Base-by-base conservation (phyloP, 306 rosid genomes). In the Trichosanthes truncata region DNA sequence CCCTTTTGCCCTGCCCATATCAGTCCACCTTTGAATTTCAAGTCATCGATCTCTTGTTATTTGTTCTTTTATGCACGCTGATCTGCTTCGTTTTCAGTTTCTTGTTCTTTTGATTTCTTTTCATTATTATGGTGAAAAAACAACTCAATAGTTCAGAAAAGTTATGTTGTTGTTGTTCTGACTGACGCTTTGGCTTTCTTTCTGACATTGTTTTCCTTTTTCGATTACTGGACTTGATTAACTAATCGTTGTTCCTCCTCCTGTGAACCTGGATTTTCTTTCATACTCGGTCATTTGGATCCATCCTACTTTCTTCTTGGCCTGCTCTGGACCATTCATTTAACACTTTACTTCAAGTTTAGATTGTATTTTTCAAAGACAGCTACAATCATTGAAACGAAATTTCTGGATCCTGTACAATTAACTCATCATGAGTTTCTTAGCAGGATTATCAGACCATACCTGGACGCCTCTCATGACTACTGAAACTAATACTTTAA, bases 381-480 rank as follows among this genome's bases (percentile, higher is more conserved):
- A 36, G 73, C 23, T 66, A 14, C n/a, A n/a, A n/a, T n/a, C n/a
- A n/a, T n/a, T n/a, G n/a, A n/a, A n/a, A n/a, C 48, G 49, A 18
- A 66, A 38, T 20, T 67, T 31, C 4, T 51, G 45, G n/a, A 18
- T 25, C 36, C 8, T 59, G 29, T 38, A 26, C 18, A 43, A 38
- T 45, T 49, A 31, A 65, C 73, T 65, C 52, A 3, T 23, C 49
- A 86, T 89, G 87, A 45, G 78, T 88, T 87, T 91, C 88, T 78
- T 89, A 36, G 78, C 90, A 87, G 94, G 91, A 80, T 72, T 84
- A 20, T 63, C 81, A 3, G 74, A 51, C 26, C 82, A 69, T 61
- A 80, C 73, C 73, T 82, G 90, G 88, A 60, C 76, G 82, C 87
- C 85, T 29, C 75, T 63, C 84, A 95, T 95, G 99, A 82, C 82